Evolutionary conservation across 2,329 filamentous ascomycete genomes (phyloP).

Genomic region (Leptographium procerum): DNA sequence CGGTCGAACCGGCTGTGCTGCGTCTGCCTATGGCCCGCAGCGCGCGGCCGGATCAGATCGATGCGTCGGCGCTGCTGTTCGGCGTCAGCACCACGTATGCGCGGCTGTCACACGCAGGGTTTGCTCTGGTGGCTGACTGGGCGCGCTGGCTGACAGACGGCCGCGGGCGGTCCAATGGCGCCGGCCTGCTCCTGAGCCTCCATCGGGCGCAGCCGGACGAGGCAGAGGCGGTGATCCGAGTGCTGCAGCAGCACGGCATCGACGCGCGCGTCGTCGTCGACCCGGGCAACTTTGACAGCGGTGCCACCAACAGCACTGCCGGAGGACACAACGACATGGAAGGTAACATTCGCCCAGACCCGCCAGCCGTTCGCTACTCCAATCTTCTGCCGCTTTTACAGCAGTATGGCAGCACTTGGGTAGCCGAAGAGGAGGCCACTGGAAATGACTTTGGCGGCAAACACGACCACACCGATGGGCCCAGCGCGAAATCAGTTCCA

Average conservation of each 20-base stretch:
- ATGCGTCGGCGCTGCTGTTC: constrained; percentile 29
- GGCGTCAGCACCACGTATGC: constrained; percentile 32
- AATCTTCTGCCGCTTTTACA: constrained; percentile 4
- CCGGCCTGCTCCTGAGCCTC: constrained; percentile 28
- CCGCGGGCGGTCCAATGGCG: constrained; percentile 28
- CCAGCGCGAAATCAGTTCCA: too few relatives aligned
- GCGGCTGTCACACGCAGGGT: constrained; percentile 26
- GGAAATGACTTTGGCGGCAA: too few relatives aligned
- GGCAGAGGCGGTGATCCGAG: constrained; percentile 18
- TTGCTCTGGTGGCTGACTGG: constrained; percentile 30
- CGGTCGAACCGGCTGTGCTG: constrained; percentile 15
- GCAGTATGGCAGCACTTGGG: not conserved
- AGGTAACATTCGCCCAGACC: constrained; percentile 1
- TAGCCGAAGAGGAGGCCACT: not conserved
- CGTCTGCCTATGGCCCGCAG: constrained; percentile 22
- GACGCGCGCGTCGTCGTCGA: constrained; percentile 19
- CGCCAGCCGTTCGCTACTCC: constrained; percentile 10
- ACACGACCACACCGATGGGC: too few relatives aligned
- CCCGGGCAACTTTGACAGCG: constrained; percentile 11
- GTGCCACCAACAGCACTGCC: not conserved
- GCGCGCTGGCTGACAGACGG: constrained; percentile 33
- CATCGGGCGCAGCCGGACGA: constrained; percentile 26
- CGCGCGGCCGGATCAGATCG: constrained; percentile 19
- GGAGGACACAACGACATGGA: not conserved
- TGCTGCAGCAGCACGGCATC: constrained; percentile 26